A percentile compares a stretch with the other conserved stretches of the same genome.
These are phyloP conservation scores for Gamsiella multidivaricata DNA, from an alignment of 192 early-diverging fungal genomes.

Conservation along the genomic window DNA sequence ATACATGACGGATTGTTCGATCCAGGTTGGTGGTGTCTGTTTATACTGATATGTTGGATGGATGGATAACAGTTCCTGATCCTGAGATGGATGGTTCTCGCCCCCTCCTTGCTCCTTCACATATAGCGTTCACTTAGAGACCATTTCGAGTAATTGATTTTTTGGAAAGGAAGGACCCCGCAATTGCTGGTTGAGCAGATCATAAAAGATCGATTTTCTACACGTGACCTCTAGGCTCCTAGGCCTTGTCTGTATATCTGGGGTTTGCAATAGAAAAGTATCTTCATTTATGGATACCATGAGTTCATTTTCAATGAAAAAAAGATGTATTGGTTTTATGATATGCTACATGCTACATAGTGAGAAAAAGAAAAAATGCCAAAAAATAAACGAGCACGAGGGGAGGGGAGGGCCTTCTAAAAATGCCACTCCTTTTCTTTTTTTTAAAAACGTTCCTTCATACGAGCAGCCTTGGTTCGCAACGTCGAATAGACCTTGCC, in stretches of 20 bases:
- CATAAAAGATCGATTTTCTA: not conserved
- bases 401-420: not conserved
- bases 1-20: not conserved
- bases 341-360: slow-evolving; percentile 9
- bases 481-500: slow-evolving; percentile 97
- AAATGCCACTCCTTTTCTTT: not conserved
- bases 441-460: slow-evolving; percentile 94
- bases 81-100: slow-evolving; percentile 2
- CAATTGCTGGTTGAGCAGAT: not conserved
- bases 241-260: too few relatives aligned
- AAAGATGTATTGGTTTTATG: not conserved
- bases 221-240: slow-evolving; percentile 10
- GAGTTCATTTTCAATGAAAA: too few relatives aligned
- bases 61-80: not conserved
- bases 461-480: slow-evolving; percentile 84
- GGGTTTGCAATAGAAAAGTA: not conserved
- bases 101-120: not conserved
- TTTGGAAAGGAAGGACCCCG: slow-evolving; percentile 3
- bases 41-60: not conserved
- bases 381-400: not conserved
- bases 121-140: slow-evolving; percentile 2
- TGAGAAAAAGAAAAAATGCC: not conserved
- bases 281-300: too few relatives aligned
- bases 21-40: not conserved
- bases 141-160: slow-evolving; percentile 28